Evolutionary conservation across 441 rosid species (phyloP), one percentile per base, ranked within the genome.

Genomic region (Gossypium gossypioides): DNA sequence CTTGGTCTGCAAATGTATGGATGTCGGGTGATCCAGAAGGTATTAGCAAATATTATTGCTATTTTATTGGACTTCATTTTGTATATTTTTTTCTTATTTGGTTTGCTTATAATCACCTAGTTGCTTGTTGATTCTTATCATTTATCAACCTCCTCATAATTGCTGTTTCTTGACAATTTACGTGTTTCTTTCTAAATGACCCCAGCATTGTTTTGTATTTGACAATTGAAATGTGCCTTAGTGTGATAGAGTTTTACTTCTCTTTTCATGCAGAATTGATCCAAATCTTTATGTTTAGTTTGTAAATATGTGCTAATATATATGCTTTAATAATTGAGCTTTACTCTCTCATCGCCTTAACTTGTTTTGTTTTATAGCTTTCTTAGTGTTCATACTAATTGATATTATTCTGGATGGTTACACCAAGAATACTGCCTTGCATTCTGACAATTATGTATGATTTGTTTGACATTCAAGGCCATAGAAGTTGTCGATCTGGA

Each of bases 1-100:
- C 92, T 89, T 61, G 84, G 97, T 78, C 86, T 91, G 76, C 97
- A 91, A 78, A 91, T 91, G 97, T 91, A 91, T 78, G 94, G 94
- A 18, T 91, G 96, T 10, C 91, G 94, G 19, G 96, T 91, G 40
- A 91, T 91, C 78, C 97, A 91, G 81, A 91, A 91, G 92, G 97
- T 91, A 81, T 34, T 22, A 22, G 37, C 16, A 48, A 6, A 27
- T 9, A 16, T 68, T 42, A 42, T 72, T 29, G 55, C 59, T 24
- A 66, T 66, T 60, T 29, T 42, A 6, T 19, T 32, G 13, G 37
- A 58, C 37, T 62, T 74, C 51, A 52, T 18, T 29, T 1, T 15
- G 5, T 24, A 32, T 27, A 16, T 48, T 4, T 46, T 16, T 52
- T 37, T 7, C 9, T 7, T 6, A 15, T 64, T 69, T 44, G 16